These are phyloP conservation scores for Curvularia sp. DNA, from an alignment of 2,329 filamentous ascomycete genomes.

Conservation along the genomic window DNA sequence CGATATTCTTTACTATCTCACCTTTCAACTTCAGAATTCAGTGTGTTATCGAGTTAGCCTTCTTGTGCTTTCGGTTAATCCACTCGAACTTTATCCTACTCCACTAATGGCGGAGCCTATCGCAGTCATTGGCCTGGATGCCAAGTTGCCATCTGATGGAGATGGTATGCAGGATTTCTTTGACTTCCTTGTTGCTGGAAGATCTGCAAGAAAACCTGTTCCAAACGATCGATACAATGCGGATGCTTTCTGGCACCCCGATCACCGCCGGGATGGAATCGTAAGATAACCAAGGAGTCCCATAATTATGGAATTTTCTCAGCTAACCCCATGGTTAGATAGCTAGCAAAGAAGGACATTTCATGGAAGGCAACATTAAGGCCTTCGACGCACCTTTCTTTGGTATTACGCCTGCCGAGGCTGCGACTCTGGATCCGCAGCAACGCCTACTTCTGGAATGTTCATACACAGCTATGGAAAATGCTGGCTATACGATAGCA, in stretches of 20 bases:
- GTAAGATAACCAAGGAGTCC: background rate
- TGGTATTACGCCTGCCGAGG: conserved; percentile 23
- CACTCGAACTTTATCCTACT: background rate
- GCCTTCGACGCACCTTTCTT: conserved; percentile 35
- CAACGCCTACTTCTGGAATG: conserved; percentile 35
- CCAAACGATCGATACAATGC: background rate
- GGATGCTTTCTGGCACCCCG: conserved; percentile 1
- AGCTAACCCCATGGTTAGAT: background rate
- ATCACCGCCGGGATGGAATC: background rate
- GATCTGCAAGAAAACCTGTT: background rate
- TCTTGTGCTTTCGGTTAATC: too few relatives aligned
- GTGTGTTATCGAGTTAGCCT: too few relatives aligned
- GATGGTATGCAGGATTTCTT: background rate
- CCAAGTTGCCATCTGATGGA: background rate
- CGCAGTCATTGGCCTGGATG: background rate
- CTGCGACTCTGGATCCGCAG: conserved; percentile 34
- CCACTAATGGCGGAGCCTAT: background rate
- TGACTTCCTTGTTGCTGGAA: background rate
- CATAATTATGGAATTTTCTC: too few relatives aligned
- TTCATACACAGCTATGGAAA: conserved; percentile 37
- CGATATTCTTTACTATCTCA: too few relatives aligned
- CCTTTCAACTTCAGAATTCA: too few relatives aligned
- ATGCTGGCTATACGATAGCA: conserved; percentile 27
- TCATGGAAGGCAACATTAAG: conserved; percentile 22
- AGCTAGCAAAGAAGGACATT: conserved; percentile 15